Percentiles rank a stretch among this genome's conserved stretches.
phyloP scores from a whole-genome alignment of 192 early-diverging fungal genomes.

The Coemansia sp. region DNA sequence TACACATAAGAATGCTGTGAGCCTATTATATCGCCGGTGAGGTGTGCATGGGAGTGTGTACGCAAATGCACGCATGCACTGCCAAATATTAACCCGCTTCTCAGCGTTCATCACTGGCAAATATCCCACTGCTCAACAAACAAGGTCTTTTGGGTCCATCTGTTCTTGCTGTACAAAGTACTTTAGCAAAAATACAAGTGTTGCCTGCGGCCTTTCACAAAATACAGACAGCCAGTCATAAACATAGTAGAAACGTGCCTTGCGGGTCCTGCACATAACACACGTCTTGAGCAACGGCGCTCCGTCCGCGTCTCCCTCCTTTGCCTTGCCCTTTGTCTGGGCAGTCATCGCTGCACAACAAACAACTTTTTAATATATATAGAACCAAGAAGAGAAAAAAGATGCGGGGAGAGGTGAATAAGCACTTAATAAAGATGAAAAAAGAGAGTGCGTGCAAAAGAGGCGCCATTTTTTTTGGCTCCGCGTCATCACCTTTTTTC shows the following conservation, averaged over 20 bases:
- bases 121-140: not conserved
- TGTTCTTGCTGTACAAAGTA: not conserved
- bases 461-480: no score
- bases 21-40: not conserved
- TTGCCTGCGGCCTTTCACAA: not conserved
- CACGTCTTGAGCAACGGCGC: constrained; percentile 49
- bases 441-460: no score
- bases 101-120: no score
- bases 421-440: no score
- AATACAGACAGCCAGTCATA: not conserved
- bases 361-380: not conserved
- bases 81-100: not conserved
- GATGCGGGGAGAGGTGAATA: not conserved
- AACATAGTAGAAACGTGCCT: constrained; percentile 19
- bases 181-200: not conserved
- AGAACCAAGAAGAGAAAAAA: constrained; percentile 1
- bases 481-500: no score
- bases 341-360: constrained; percentile 10
- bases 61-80: constrained; percentile 3
- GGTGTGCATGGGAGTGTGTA: not conserved
- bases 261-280: constrained; percentile 48
- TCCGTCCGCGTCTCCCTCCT: constrained; percentile 9
- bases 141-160: not conserved
- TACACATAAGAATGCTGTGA: constrained; percentile 5
- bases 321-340: constrained; percentile 32